A percentile compares a stretch with the other conserved stretches of the same genome.
Evolutionary conservation across 1,139 yeast species (phyloP).

Genomic region (Lodderomyces pseudojiufengensis): DNA sequence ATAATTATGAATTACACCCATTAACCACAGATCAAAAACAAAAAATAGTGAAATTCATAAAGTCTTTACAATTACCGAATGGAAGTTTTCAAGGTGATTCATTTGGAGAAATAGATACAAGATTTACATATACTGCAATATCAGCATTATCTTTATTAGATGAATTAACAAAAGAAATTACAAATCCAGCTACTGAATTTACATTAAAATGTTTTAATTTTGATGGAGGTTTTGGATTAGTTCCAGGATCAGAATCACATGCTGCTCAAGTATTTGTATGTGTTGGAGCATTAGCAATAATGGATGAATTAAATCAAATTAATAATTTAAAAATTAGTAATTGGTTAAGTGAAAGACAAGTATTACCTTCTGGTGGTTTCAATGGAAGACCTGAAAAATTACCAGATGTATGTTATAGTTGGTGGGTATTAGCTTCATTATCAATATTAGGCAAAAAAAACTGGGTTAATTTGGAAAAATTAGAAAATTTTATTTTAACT

Average conservation of each 20-base stretch:
- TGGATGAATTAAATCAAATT: conserved; percentile 54
- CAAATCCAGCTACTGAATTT: conserved; percentile 63
- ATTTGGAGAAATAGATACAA: conserved; percentile 89
- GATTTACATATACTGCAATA: conserved; percentile 82
- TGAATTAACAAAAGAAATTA: conserved; percentile 55
- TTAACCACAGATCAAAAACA: conserved; percentile 19
- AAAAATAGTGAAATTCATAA: conserved; percentile 40
- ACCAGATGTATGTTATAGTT: conserved; percentile 94
- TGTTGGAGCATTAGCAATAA: conserved; percentile 72
- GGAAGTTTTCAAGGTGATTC: conserved; percentile 89
- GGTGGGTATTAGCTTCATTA: conserved; percentile 93
- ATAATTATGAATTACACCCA: conserved; percentile 49
- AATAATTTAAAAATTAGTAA: conserved; percentile 49
- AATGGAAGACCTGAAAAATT: conserved; percentile 96
- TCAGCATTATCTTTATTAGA: conserved; percentile 70
- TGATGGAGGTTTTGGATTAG: conserved; percentile 94
- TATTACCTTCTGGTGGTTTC: conserved; percentile 78
- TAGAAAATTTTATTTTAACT: conserved; percentile 61
- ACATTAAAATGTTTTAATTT: conserved; percentile 74
- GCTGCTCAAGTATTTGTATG: conserved; percentile 92
- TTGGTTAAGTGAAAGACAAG: conserved; percentile 91
- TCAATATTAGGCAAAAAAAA: conserved; percentile 62
- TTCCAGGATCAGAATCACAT: conserved; percentile 94
- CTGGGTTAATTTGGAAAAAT: conserved; percentile 68
- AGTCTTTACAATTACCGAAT: conserved; percentile 56